Conservation (phyloP, 2,329 filamentous ascomycete genomes). For the Pseudogymnoascus sp. region DNA sequence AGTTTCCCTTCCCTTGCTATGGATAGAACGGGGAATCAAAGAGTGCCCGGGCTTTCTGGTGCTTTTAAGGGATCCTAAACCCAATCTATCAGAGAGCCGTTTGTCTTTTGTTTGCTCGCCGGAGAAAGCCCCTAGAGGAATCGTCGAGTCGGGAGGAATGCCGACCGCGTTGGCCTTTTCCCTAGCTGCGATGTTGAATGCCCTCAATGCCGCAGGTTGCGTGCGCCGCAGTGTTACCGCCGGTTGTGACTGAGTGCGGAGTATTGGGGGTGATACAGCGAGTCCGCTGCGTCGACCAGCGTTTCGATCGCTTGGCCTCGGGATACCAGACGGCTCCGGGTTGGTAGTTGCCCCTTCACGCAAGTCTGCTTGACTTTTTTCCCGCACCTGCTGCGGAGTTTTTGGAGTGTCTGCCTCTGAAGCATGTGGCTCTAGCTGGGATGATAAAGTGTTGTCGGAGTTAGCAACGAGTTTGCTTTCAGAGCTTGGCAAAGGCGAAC, state of each 20-base stretch:
- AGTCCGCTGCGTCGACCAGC: constrained; percentile 20
- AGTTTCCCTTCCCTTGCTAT: constrained; percentile 60
- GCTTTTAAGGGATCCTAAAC: constrained; percentile 57
- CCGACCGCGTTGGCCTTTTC: constrained; percentile 17
- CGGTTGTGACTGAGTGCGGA: constrained; percentile 30
- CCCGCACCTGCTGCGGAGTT: constrained; percentile 26
- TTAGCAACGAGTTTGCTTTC: background rate
- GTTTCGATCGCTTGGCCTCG: constrained; percentile 26
- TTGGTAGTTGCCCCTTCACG: constrained; percentile 13
- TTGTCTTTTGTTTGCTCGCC: constrained; percentile 45
- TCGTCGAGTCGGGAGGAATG: constrained; percentile 14
- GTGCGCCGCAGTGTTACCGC: constrained; percentile 27
- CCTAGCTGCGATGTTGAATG: background rate
- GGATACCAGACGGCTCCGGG: constrained; percentile 27
- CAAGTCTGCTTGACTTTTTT: constrained; percentile 17
- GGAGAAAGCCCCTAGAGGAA: constrained; percentile 22
- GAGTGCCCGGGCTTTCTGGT: constrained; percentile 56
- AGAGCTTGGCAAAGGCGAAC: background rate
- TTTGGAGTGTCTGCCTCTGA: constrained; percentile 23
- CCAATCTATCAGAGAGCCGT: constrained; percentile 68
- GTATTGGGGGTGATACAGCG: constrained; percentile 26
- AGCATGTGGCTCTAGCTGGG: background rate
- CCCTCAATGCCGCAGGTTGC: constrained; percentile 14
- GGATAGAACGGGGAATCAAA: constrained; percentile 80
- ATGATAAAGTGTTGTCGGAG: background rate